Conservation (phyloP, 2,329 filamentous ascomycete genomes). For the Emmonsia crescens region DNA sequence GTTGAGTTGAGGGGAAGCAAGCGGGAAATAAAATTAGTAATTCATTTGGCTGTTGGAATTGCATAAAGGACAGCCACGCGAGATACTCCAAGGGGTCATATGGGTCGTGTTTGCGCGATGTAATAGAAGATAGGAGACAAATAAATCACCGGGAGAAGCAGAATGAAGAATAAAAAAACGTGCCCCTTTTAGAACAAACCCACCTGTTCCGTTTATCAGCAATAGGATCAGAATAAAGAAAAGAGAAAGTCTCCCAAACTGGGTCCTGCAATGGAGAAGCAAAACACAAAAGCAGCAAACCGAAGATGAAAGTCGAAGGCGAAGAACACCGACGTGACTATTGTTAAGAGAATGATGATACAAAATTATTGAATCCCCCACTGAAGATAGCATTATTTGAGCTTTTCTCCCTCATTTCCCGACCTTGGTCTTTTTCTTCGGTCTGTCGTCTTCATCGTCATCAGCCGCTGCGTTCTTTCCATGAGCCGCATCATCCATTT, state of each 20-base stretch:
- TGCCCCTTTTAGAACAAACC: neutral
- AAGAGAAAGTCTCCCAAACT: neutral
- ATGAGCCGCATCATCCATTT: slow-evolving; percentile 40
- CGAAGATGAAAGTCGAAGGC: neutral
- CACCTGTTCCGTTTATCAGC: neutral
- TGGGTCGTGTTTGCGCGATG: neutral
- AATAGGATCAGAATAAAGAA: neutral
- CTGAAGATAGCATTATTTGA: neutral
- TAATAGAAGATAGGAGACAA: neutral
- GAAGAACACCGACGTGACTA: neutral
- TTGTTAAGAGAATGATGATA: neutral
- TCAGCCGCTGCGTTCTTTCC: slow-evolving; percentile 32
- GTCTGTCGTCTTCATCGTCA: slow-evolving; percentile 42
- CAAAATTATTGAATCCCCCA: neutral
- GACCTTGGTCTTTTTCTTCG: slow-evolving; percentile 54
- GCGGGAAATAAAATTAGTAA: neutral
- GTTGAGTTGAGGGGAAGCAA: neutral
- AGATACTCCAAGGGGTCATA: neutral
- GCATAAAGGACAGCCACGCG: neutral
- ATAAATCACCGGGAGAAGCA: neutral
- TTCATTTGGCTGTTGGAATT: neutral
- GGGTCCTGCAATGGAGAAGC: neutral
- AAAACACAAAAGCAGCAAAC: neutral
- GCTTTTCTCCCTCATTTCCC: slow-evolving; percentile 18
- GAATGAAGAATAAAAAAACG: neutral